phyloP scores from a whole-genome alignment of 805 yeast species.

The Cyberlindnera sargentensis region DNA sequence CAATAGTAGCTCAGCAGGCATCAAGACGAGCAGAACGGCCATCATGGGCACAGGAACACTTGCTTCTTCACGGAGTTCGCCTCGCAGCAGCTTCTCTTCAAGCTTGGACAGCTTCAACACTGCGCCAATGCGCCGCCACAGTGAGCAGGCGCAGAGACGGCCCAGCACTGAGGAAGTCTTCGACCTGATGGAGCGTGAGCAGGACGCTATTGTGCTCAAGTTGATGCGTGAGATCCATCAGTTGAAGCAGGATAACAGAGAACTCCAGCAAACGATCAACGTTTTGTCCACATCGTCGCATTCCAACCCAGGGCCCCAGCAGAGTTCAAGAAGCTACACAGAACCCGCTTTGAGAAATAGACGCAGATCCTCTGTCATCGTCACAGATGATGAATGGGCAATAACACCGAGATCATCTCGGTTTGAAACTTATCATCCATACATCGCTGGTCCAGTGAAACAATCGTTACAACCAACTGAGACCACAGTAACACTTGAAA shows the following conservation, averaged over 20 bases:
- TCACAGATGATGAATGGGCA: too few relatives aligned
- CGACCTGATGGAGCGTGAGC: slow-evolving; percentile 64
- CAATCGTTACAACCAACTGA: too few relatives aligned
- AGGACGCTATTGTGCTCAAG: slow-evolving; percentile 65
- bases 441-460: too few relatives aligned
- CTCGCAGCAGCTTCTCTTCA: slow-evolving; percentile 14
- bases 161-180: slow-evolving; percentile 42
- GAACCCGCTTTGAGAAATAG: not conserved
- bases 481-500: too few relatives aligned
- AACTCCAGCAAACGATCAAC: slow-evolving; percentile 24
- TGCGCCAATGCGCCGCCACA: slow-evolving; percentile 14
- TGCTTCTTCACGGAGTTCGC: slow-evolving; percentile 14
- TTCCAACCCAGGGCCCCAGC: too few relatives aligned
- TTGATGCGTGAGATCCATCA: slow-evolving; percentile 54
- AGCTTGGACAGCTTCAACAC: slow-evolving; percentile 4
- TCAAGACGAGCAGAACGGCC: slow-evolving; percentile 6
- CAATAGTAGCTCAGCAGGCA: not conserved
- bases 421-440: too few relatives aligned
- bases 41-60: slow-evolving; percentile 6
- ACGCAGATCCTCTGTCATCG: not conserved
- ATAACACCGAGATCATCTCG: too few relatives aligned
- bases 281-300: slow-evolving; percentile 10
- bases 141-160: slow-evolving; percentile 13
- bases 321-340: not conserved
- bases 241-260: slow-evolving; percentile 46